Base-by-base conservation (phyloP, 176 grass and related monocot species). In the Aegilops tauschii region DNA sequence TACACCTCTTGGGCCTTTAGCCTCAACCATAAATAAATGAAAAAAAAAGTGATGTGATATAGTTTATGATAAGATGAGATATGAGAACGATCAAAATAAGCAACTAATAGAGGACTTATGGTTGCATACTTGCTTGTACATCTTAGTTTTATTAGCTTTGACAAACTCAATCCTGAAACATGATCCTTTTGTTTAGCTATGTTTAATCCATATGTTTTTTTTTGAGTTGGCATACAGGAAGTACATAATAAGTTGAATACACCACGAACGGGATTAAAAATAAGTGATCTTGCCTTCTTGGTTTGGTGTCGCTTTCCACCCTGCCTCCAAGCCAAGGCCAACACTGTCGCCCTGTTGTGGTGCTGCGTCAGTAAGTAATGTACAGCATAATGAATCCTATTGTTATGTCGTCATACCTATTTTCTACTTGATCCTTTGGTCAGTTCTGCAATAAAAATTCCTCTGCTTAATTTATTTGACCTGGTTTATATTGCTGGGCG, bases 351-450 rank as follows among this genome's bases (percentile, higher is more conserved):
- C 67, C 5, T 71, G 71, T 37, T 64, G 30, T 65, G 63, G 63
- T 82, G 69, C 25, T 61, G 75, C 40, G 45, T 76, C 18, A 75
- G 28, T 76, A 58, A 67, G 68, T 86, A 69, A 78, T 83, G 39
- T 40, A 23, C 31, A 65, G 9, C 40, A 45, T 54, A 65, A 66
- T 71, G 72, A 65, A 62, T 31, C 71, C 17, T 34, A 37, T 65
- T 58, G 50, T 73, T 40, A 52, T 78, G 37, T 78, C 12, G 64
- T 77, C 72, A 37, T 40, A 71, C 31, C 49, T 30, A 83, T 71
- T 83, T 73, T 3, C 50, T 79, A 75, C 34, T 44, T 27, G 5
- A 29, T 78, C 54, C 50, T 64, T 81, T 81, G 5, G 10, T 72
- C 36, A 67, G 32, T 81, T 73, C 61, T 36, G n/a, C 36, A 45